phyloP scores from a whole-genome alignment of 768 basidiomycete species.

The Pulveroboletus frians region DNA sequence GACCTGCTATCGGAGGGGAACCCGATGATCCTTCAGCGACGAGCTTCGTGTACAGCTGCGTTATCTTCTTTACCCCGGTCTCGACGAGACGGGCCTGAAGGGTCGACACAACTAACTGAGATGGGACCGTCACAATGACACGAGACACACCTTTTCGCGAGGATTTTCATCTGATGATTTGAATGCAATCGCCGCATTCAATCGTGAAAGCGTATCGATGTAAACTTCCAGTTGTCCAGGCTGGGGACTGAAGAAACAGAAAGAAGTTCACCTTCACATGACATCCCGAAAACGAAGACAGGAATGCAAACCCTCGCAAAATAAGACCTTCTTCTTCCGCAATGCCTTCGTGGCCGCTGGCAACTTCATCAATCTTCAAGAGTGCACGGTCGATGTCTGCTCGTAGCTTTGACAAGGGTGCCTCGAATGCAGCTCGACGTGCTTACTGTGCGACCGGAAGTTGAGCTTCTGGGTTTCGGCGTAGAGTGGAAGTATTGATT shows the following conservation, averaged over 20 bases:
- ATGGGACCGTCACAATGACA: background rate
- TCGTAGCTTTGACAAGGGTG: background rate
- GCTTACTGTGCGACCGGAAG: constrained; percentile 64
- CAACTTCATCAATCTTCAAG: constrained; percentile 72
- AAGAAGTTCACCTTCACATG: background rate
- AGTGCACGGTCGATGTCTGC: constrained; percentile 79
- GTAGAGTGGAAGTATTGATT: constrained; percentile 81
- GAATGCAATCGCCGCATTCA: constrained; percentile 78
- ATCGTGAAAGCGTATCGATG: constrained; percentile 65
- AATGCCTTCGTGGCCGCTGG: constrained; percentile 68
- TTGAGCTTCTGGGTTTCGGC: constrained; percentile 72
- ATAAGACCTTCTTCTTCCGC: constrained; percentile 77
- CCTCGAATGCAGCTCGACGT: background rate
- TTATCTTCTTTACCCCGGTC: constrained; percentile 77
- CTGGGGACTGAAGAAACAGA: constrained; percentile 60
- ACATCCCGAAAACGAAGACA: background rate
- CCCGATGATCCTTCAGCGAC: constrained; percentile 85
- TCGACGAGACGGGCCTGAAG: constrained; percentile 66
- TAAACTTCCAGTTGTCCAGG: constrained; percentile 60
- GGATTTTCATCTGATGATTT: constrained; percentile 54
- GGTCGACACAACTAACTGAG: background rate
- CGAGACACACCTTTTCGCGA: constrained; percentile 44
- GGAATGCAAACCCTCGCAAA: constrained; percentile 54
- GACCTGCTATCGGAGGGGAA: constrained; percentile 55
- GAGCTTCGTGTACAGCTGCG: constrained; percentile 78